Evolutionary conservation across 2,329 filamentous ascomycete genomes (phyloP), one percentile per base, ranked within the genome.

Genomic region (Raffaelea albimanens): DNA sequence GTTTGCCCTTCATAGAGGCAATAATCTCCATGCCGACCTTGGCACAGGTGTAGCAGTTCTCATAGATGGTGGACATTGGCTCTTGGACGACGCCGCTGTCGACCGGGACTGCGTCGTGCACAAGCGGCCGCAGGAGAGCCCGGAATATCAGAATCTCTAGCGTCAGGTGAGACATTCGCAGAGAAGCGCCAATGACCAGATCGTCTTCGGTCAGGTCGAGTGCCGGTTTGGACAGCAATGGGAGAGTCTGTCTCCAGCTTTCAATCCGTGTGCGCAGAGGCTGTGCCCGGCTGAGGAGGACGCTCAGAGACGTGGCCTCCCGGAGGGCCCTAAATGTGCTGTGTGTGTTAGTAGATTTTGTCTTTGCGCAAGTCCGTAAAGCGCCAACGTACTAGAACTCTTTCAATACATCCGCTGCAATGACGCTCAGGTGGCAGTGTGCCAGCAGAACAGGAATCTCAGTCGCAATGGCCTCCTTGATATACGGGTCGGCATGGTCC

Each of bases 111-210:
- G 47, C 40, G 7, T 50, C 33, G 31, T 50, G 43, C 13, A 44
- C 21, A 5, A 59, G 53, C 5, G 56, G 57, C 2, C 57, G 54
- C 10, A 58, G 53, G 19, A 59, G 49, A 5, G 56, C 57, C 11
- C 57, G 53, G 45, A 59, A 59, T 14, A 59, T 58, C 39, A 58
- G 52, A 9, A 56, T 53, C 44, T 57, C 56, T 16, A 59, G 47
- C 1, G 56, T 55, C 25, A 58, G 42, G 45, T 59, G 56, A 2
- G 56, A 53, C 29, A 59, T 34, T 0, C 56, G 54, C 43, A 59
- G 48, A 9, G 54, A 43, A 1, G 50, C 57, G 16, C 56, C 52
- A 14, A 46, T 25, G 8, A 53, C 54, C n/a, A 58, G 52, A n/a
- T 59, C 55, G 33, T 53, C 52, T 31, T 53, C 55, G 18, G 43